These are phyloP conservation scores for Boehmeria nivea DNA, from an alignment of 306 rosid genomes.

Conservation along the genomic window DNA sequence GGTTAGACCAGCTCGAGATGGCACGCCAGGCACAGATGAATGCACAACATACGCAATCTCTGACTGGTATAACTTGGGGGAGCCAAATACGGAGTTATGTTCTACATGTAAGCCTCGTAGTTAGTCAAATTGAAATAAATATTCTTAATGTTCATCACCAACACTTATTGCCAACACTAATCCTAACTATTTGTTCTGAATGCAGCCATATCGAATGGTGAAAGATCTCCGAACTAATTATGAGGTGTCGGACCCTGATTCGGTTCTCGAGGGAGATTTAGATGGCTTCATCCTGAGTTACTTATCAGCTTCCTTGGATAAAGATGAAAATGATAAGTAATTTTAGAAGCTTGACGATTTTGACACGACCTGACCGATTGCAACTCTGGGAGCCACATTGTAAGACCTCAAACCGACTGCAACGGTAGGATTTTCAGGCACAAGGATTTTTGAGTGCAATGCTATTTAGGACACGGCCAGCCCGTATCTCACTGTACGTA, in stretches of 20 bases:
- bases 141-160: not conserved
- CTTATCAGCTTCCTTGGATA: constrained; percentile 74
- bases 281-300: constrained; percentile 83
- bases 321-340: constrained; percentile 46
- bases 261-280: constrained; percentile 84
- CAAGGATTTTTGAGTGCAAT: too few species aligned
- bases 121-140: constrained; percentile 6
- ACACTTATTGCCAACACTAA: constrained; percentile 8
- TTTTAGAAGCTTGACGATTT: too few species aligned
- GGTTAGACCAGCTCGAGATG: constrained; percentile 89
- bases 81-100: constrained; percentile 94
- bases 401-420: too few species aligned
- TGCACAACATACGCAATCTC: constrained; percentile 77
- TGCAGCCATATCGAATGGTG: constrained; percentile 96
- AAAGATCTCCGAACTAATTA: constrained; percentile 90
- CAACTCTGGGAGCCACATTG: too few species aligned
- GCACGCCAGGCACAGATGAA: constrained; percentile 84
- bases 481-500: too few species aligned
- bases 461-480: too few species aligned
- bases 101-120: constrained; percentile 60
- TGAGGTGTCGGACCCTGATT: constrained; percentile 89
- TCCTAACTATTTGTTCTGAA: constrained; percentile 13
- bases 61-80: constrained; percentile 95
- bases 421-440: too few species aligned
- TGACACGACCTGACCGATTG: too few species aligned